Evolutionary conservation across 306 rosid species (phyloP), one percentile per base, ranked within the genome.

Genomic region (Leucaena leucocephala): DNA sequence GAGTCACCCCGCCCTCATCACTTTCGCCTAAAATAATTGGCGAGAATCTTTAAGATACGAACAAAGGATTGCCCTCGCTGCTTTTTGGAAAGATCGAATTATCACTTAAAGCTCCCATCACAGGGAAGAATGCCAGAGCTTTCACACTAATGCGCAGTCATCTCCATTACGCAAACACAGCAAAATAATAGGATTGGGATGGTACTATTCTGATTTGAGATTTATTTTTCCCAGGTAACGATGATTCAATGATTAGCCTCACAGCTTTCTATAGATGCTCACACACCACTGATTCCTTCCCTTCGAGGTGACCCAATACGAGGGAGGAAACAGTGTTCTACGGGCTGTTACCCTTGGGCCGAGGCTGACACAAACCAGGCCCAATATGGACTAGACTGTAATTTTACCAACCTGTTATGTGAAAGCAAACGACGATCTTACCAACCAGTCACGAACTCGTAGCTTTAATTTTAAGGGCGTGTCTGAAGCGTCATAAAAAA

Each of bases 161-260:
- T 9, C 33, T 40, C 34, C 34, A n/a, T 45, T 38, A 6, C 21
- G 33, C 21, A 63, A 61, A 34, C 21, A 15, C 67, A 61, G 67
- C 67, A 59, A 27, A 58, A 4, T 7, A 19, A 13, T 19, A 19
- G 3, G 19, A 55, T 33, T 4, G 2, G 16, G 39, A 5, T 61
- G n/a, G 9, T 11, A 33, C 33, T 58, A 21, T 58, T 58, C 38
- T 61, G 7, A 61, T 14, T 34, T 68, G 39, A 43, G 54, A 52
- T 77, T 68, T 35, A 57, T 42, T 42, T 57, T 42, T 5, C 48
- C 35, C 16, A 2, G 46, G n/a, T 19, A 42, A 66, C 11, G 61
- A 73, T 66, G 74, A 64, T 73, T 52, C 83, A 52, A 65, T 80
- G n/a, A 74, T 79, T 45, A 5, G 34, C 35, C 61, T 70, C 17